Evolutionary conservation across 1,284 basidiomycete species (phyloP), one percentile per base, ranked within the genome.

Genomic region (Coniferiporia sulphurascens): DNA sequence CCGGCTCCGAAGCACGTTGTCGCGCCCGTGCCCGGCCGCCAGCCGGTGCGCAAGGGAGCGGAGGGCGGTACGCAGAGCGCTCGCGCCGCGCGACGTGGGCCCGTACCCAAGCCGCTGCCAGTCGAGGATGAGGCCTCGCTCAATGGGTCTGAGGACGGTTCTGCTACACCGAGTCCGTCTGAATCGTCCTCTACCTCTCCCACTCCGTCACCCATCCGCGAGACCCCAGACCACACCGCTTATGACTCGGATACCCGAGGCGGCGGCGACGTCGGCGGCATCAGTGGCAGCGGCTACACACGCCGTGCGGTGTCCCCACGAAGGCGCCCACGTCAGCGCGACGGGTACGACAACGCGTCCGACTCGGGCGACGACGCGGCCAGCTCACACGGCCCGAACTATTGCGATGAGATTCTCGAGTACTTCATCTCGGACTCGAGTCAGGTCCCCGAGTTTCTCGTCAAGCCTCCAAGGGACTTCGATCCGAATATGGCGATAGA

Each of bases 381-480:
- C 60, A 78, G 76, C 27, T 64, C 64, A 5, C 70, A 70, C 48
- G 82, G 84, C 64, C 74, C 79, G 21, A 77, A 83, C 55, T 99
- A 99, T 70, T 94, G 90, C 48, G 95, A 98, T 72, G 91, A 95
- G 71, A 95, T 99, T 63, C 81, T 99, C 66, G 96, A 99, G 77
- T 99, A 98, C 75, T 99, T 99, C 74, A 95, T 99, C 67, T 98
- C 96, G 49, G 97, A 99, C 73, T 92, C 94, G 46, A 93, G 92
- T 64, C 91, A 95, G 69, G 87, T 98, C 44, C 97, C 97, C 3
- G 79, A 85, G 22, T 80, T 98, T 59, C 86, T 99, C 67, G 87
- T 97, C 62, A 84, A 83, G 50, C 97, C 96, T 3, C 95, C 97
- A 2, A 71, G 83, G 48, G 93, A 98, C 74, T 97, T 98, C 72